Base-by-base conservation (phyloP, 129 eudicot species). In the Helichrysum umbraculigerum region DNA sequence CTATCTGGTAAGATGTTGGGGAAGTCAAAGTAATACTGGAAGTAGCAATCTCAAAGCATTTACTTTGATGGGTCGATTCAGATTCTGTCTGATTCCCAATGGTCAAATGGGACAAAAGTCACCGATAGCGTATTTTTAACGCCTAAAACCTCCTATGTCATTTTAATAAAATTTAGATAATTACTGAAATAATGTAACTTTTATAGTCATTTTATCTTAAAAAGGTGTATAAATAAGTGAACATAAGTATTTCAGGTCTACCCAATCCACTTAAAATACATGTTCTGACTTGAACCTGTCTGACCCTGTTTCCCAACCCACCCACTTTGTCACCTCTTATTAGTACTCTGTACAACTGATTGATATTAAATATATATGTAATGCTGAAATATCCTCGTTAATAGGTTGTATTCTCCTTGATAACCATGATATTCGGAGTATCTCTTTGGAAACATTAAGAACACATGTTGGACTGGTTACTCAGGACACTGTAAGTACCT, bases 401-500 rank as follows among this genome's bases (percentile, higher is more conserved):
- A 66, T 84, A 95, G 97, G 99, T 83, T 73, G 65, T 61, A 91
- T 95, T 80, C 76, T 74, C 41, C 81, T 95, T 39, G 97, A 95
- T 77, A 86, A 81, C 80, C 83, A 67, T 68, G 85, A 91, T 70
- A 87, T 95, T 60, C 87, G 66, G 59, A 76, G 79, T 65, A 75
- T 93, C 71, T 87, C 81, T 19, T 66, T 66, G 51, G 29, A 66
- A 66, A 66, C 47, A 35, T 66, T 66, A 66, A 66, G 71, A 32
- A 66, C 71, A 66, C 92, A 90, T 77, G 89, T 93, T 74, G 95
- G 95, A 65, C 68, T 93, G 64, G 98, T 93, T 56, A 85, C 97
- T 75, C 98, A 93, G 79, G 98, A 93, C 60, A 78, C 86, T 56
- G 98, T 90, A 75, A 88, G 93, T 88, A 29, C 65, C 69, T 17